phyloP scores from a whole-genome alignment of 345 rosid species.

The Camelina neglecta region DNA sequence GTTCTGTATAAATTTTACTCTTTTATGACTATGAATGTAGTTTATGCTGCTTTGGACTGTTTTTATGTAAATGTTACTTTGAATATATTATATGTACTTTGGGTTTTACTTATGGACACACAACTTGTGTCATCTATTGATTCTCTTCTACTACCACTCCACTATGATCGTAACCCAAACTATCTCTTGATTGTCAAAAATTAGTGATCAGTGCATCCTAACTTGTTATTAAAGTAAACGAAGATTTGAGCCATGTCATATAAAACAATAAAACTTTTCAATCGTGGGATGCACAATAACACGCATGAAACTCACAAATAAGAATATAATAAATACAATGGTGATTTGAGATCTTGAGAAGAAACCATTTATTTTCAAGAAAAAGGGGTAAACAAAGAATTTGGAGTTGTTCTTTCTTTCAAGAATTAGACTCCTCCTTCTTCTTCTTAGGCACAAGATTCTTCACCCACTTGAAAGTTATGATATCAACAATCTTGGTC shows the following conservation, averaged over 20 bases:
- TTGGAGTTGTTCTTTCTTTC: neutral
- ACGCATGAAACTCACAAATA: slow-evolving; percentile 13
- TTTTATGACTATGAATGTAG: slow-evolving; percentile 10
- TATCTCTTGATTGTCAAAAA: too few species aligned
- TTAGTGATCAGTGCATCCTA: neutral
- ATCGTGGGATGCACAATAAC: slow-evolving; percentile 32
- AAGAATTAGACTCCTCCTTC: slow-evolving; percentile 36
- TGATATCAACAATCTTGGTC: slow-evolving; percentile 46
- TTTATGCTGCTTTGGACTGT: slow-evolving; percentile 5
- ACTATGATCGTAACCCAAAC: too few species aligned
- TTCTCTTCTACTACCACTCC: neutral
- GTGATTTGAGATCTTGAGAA: slow-evolving; percentile 13
- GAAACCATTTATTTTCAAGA: neutral
- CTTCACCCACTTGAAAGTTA: slow-evolving; percentile 66
- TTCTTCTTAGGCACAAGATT: slow-evolving; percentile 51
- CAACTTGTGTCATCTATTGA: neutral
- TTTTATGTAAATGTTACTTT: slow-evolving; percentile 20
- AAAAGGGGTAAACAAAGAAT: too few species aligned
- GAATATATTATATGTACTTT: neutral
- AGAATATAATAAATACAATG: slow-evolving; percentile 22
- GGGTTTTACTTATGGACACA: neutral
- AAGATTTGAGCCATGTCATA: slow-evolving; percentile 3
- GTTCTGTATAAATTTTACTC: slow-evolving; percentile 4
- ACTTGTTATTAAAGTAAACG: neutral
- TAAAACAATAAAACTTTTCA: neutral